phyloP scores from a whole-genome alignment of 2,329 filamentous ascomycete genomes.

The Plectosphaerella sp. region DNA sequence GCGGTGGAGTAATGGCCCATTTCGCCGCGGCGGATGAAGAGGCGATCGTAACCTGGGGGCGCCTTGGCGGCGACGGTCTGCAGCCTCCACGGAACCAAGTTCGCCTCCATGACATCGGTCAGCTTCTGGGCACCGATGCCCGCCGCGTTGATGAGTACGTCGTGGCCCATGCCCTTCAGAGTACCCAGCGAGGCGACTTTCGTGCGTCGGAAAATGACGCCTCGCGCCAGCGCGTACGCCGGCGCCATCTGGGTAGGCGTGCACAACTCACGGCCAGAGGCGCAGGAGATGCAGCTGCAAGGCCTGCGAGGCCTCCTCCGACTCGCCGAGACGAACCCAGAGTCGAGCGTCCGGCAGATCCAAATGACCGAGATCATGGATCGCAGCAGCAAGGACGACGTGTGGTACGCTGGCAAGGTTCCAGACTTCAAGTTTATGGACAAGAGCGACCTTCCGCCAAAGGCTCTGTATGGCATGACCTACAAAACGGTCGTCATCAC shows the following conservation, averaged over 20 bases:
- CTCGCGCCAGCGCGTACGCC: conserved; percentile 17
- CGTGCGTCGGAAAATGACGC: not conserved
- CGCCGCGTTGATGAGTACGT: conserved; percentile 9
- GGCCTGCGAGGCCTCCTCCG: conserved; percentile 8
- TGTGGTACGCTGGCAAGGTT: conserved; percentile 8
- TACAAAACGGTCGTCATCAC: conserved; percentile 11
- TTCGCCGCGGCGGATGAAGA: conserved; percentile 4
- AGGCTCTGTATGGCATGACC: conserved; percentile 2
- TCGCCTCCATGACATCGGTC: conserved; percentile 11
- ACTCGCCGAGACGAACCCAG: conserved; percentile 9
- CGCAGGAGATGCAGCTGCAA: conserved; percentile 22
- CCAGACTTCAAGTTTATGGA: conserved; percentile 2
- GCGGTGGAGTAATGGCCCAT: conserved; percentile 5
- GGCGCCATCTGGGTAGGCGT: conserved; percentile 23
- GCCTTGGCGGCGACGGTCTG: not conserved
- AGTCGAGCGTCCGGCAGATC: conserved; percentile 8
- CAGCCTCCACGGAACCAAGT: conserved; percentile 2
- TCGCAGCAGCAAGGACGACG: not conserved
- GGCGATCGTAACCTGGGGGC: not conserved
- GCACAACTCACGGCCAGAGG: conserved; percentile 7
- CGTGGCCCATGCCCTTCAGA: not conserved
- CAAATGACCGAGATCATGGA: conserved; percentile 12
- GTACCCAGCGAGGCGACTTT: conserved; percentile 7
- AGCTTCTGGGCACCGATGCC: conserved; percentile 6
- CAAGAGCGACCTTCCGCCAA: not conserved